phyloP scores from a whole-genome alignment of 208 protist species.

The Leishmania martiniquensis region DNA sequence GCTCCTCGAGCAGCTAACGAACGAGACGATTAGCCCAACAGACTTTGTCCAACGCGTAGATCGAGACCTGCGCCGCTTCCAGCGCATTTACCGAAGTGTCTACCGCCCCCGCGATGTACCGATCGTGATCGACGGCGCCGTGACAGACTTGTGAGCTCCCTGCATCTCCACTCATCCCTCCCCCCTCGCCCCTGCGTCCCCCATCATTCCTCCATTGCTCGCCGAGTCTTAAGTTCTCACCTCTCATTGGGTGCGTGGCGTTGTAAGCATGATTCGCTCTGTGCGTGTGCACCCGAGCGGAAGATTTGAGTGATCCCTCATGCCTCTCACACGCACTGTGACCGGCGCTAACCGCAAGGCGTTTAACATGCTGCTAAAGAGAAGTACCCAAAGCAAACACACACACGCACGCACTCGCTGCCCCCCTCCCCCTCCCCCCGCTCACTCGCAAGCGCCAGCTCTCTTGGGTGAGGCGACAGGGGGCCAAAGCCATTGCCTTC shows the following conservation, averaged over 20 bases:
- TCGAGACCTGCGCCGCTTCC: conserved; percentile 48
- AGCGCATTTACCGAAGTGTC: conserved; percentile 49
- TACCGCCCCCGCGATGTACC: conserved; percentile 65
- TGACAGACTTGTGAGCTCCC: conserved; percentile 58
- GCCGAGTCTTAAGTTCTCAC: not conserved
- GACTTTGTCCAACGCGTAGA: conserved; percentile 61
- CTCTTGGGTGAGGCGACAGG: not conserved
- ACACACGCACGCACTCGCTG: not conserved
- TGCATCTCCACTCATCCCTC: not conserved
- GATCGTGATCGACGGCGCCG: conserved; percentile 81
- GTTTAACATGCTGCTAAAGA: not conserved
- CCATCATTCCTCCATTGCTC: not conserved
- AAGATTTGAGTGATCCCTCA: not conserved
- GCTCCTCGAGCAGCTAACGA: conserved; percentile 40
- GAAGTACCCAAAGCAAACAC: not conserved
- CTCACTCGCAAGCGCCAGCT: too few species aligned
- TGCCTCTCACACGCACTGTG: not conserved
- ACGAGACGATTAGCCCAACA: conserved; percentile 15
- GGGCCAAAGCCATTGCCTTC: not conserved
- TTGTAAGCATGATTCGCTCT: not conserved
- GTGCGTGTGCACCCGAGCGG: not conserved
- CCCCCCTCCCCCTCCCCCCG: too few species aligned
- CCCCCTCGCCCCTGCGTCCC: too few species aligned
- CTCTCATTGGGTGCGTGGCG: not conserved
- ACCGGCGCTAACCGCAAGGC: not conserved